Conservation (phyloP, 73 alveolate genomes). For the Blepharisma stoltei region DNA sequence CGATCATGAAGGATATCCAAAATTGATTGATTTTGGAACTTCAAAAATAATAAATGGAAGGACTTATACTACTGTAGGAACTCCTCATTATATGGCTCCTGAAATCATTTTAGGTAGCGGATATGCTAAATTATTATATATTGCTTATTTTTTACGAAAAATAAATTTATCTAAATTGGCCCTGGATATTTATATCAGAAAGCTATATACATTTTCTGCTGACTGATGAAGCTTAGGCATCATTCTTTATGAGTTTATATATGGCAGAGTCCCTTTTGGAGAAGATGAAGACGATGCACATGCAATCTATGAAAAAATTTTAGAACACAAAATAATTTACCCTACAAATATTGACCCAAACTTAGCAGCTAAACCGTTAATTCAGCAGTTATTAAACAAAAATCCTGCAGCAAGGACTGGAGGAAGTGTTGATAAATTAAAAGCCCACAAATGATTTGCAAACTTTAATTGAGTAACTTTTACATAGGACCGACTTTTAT, state of each 20-base stretch:
- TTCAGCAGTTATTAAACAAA: neutral
- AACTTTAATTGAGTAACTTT: constrained; percentile 13
- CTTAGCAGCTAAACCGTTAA: neutral
- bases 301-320: constrained; percentile 31
- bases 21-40: constrained; percentile 76
- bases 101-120: constrained; percentile 60
- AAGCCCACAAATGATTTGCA: neutral
- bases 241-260: constrained; percentile 50
- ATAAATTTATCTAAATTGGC: no score
- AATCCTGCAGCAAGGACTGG: constrained; percentile 25
- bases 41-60: constrained; percentile 53
- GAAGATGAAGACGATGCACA: constrained; percentile 33
- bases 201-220: constrained; percentile 44
- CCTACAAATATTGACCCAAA: constrained; percentile 34
- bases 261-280: constrained; percentile 45
- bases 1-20: constrained; percentile 70
- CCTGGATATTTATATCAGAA: no score
- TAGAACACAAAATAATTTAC: constrained; percentile 15
- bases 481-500: constrained; percentile 22
- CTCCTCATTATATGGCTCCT: constrained; percentile 71
- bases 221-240: constrained; percentile 58
- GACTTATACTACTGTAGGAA: constrained; percentile 52
- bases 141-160: no score
- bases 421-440: constrained; percentile 15
- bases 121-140: no score